Evolutionary conservation across 768 basidiomycete species (phyloP), one percentile per base, ranked within the genome.

Genomic region (Fomitopsis serialis): DNA sequence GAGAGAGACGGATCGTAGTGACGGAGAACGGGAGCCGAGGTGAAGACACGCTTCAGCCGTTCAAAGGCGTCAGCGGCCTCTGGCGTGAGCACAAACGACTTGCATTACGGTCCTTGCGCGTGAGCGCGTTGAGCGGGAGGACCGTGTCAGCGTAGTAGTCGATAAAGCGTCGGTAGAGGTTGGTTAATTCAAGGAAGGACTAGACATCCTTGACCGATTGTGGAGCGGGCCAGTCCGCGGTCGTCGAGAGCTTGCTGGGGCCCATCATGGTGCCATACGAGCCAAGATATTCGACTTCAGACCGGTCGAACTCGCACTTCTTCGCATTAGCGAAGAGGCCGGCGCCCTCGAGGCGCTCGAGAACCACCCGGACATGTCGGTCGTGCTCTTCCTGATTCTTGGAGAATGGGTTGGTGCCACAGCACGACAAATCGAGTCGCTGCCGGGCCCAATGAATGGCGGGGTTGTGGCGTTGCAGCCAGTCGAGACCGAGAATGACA

Each of bases 271-370:
- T 58, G 22, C 65, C 62, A 10, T 65, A 57, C 2, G 60, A 53
- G 11, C 78, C 74, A 0, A 78, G 66, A 61, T 72, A 78, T 45
- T 74, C 68, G 8, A 78, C 69, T n/a, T 66, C 54, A 6, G 61
- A 34, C 7, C 58, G 57, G 58, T 72, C 63, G 50, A 74, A 78
- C 45, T 69, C 63, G 47, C 66, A 71, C 54, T 72, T 72, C 22
- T 64, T 53, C 3, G 62, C 50, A 22, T 66, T 66, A 22, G 54
- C 62, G 45, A 48, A 66, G 13, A 77, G 65, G 27, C 58, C 42
- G 47, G 58, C 37, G 35, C 70, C 63, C 10, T 67, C 45, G 12
- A 76, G 66, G 25, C 58, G 23, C 4, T 54, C 29, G 25, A 66
- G 59, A 13, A 66, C 56, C 23, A 46, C 17, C n/a, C 23, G 7